Percentiles rank a stretch among this genome's conserved stretches.
These are phyloP conservation scores for Linderniella brevidens DNA, from an alignment of 257 asterid species.

Conservation along the genomic window DNA sequence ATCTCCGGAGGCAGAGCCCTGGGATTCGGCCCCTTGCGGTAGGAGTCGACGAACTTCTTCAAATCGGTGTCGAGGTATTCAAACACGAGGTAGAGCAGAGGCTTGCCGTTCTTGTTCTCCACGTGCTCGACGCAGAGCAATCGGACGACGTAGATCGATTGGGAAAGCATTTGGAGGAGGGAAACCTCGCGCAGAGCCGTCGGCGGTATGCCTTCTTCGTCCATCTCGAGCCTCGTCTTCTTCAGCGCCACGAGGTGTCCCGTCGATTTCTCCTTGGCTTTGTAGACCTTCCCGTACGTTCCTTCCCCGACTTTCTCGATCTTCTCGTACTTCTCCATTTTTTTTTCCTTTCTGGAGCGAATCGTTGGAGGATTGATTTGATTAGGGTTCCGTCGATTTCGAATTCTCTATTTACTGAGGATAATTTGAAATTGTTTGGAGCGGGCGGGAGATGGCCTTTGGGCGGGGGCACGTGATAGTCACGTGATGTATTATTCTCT, in stretches of 20 bases:
- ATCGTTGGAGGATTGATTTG: no score
- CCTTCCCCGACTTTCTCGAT: slow-evolving; percentile 97
- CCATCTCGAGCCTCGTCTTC: slow-evolving; percentile 96
- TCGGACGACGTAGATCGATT: slow-evolving; percentile 75
- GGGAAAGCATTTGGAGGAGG: slow-evolving; percentile 94
- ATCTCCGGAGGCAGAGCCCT: slow-evolving; percentile 45
- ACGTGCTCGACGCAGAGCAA: slow-evolving; percentile 80
- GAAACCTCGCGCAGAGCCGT: slow-evolving; percentile 90
- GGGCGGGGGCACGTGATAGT: no score
- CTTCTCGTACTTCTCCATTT: slow-evolving; percentile 70
- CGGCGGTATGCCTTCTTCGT: slow-evolving; percentile 92
- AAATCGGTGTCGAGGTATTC: slow-evolving; percentile 92
- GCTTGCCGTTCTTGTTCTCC: slow-evolving; percentile 74
- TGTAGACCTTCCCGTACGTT: slow-evolving; percentile 93
- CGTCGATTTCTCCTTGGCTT: slow-evolving; percentile 76
- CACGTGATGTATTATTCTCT: no score
- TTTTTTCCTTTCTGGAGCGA: neutral
- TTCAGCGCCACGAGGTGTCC: slow-evolving; percentile 88
- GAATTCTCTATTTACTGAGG: no score
- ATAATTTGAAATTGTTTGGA: no score
- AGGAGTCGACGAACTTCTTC: slow-evolving; percentile 70
- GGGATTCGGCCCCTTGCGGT: slow-evolving; percentile 72
- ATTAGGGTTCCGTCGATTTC: no score
- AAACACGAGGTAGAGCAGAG: slow-evolving; percentile 74
- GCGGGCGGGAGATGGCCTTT: no score